Conservation (phyloP, 305 asterid genomes). For the Fraxinus dipetala region DNA sequence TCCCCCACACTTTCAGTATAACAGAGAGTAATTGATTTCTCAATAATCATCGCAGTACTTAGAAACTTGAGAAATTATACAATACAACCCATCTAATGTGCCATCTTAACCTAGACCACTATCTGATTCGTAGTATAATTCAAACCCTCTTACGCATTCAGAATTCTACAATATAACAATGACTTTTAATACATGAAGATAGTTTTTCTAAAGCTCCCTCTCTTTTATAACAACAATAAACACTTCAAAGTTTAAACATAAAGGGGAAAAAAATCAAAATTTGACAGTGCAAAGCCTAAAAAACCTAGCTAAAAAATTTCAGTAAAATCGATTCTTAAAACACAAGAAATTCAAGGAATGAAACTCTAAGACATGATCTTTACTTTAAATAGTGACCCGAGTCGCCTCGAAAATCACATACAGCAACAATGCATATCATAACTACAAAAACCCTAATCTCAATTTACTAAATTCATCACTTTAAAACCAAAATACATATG, state of each 20-base stretch:
- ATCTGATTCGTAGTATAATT: neutral
- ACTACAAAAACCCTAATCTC: constrained; percentile 25
- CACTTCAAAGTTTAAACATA: neutral
- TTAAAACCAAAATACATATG: neutral
- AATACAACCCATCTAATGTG: neutral
- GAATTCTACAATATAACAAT: neutral
- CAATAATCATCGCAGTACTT: neutral
- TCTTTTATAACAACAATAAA: neutral
- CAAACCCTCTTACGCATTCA: neutral
- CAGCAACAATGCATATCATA: constrained; percentile 28
- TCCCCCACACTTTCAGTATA: constrained; percentile 6
- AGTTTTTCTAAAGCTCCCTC: neutral
- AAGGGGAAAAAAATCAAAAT: neutral
- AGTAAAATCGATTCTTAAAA: neutral
- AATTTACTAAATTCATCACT: constrained; percentile 16
- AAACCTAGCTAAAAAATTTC: neutral
- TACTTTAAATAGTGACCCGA: constrained; percentile 2
- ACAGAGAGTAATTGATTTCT: neutral
- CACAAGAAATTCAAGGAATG: constrained; percentile 5
- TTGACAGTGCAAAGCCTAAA: neutral
- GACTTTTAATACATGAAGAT: neutral
- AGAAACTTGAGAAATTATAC: neutral
- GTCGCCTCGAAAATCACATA: constrained; percentile 6
- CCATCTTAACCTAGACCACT: neutral
- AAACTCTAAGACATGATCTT: constrained; percentile 1